A percentile compares a stretch with the other conserved stretches of the same genome.
These are phyloP conservation scores for Peniophora sp. DNA, from an alignment of 1,284 basidiomycete species.

Conservation along the genomic window DNA sequence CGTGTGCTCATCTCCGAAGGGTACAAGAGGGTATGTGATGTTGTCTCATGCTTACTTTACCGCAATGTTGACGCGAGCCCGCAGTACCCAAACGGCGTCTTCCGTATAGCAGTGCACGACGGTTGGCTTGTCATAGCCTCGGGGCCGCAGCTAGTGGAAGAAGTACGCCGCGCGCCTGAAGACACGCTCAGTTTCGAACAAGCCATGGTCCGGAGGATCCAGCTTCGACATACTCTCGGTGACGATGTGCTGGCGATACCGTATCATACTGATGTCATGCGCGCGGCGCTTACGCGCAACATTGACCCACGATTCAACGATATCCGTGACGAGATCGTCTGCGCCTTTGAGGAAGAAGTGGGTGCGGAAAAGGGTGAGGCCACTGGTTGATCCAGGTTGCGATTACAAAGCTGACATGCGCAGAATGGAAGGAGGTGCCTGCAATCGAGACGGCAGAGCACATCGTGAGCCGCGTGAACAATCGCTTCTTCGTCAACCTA, in stretches of 20 bases:
- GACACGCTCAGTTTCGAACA: conserved; percentile 23
- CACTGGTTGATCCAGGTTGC: too few relatives aligned
- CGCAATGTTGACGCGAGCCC: too few relatives aligned
- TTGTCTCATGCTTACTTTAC: too few relatives aligned
- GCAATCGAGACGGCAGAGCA: conserved; percentile 10
- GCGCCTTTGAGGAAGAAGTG: conserved; percentile 24
- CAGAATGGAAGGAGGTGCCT: conserved; percentile 12
- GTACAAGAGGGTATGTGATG: too few relatives aligned
- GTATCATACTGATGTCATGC: conserved; percentile 30
- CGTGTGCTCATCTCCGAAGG: too few relatives aligned
- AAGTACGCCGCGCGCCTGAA: conserved; percentile 24
- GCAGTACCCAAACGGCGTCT: too few relatives aligned
- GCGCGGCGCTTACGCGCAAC: conserved; percentile 28
- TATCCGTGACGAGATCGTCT: conserved; percentile 28
- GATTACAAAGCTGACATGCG: too few relatives aligned
- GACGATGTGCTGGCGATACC: conserved; percentile 19
- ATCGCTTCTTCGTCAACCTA: conserved; percentile 19
- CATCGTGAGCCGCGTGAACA: conserved; percentile 17
- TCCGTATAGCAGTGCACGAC: too few relatives aligned
- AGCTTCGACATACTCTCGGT: conserved; percentile 30
- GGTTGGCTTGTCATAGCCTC: too few relatives aligned
- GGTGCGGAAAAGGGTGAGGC: conserved; percentile 12
- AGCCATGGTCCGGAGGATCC: conserved; percentile 22
- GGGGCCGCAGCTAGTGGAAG: conserved; percentile 15
- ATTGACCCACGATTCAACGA: conserved; percentile 25